phyloP scores from a whole-genome alignment of 2,329 filamentous ascomycete species.

The Aspergillus quadricinctus region DNA sequence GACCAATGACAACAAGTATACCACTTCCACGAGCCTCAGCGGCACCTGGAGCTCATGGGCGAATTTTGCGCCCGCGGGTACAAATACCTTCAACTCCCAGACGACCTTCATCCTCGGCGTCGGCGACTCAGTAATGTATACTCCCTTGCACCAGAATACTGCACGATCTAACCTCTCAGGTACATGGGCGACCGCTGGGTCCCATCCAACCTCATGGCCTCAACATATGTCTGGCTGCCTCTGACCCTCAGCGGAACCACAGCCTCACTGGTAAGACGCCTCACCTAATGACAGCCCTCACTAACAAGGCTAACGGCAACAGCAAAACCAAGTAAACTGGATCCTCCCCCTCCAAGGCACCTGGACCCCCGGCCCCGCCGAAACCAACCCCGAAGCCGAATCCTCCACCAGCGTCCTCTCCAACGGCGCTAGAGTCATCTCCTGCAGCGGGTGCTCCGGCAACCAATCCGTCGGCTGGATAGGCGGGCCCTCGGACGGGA shows the following conservation, averaged over 20 bases:
- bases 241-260: conserved; percentile 28
- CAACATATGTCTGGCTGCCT: conserved; percentile 64
- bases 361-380: conserved; percentile 1
- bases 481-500: conserved; percentile 47
- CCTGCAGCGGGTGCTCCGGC: conserved; percentile 52
- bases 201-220: conserved; percentile 54
- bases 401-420: conserved; percentile 28
- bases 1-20: conserved; percentile 57
- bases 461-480: conserved; percentile 51
- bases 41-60: conserved; percentile 61
- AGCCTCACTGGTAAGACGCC: conserved; percentile 2
- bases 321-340: conserved; percentile 5
- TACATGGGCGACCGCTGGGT: conserved; percentile 68
- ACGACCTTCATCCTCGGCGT: conserved; percentile 53
- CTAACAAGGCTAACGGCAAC: neutral
- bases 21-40: conserved; percentile 52
- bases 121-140: conserved; percentile 31
- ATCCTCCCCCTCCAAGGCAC: conserved; percentile 3
- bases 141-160: conserved; percentile 32
- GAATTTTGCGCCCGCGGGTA: conserved; percentile 52
- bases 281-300: fast-evolving
- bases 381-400: conserved; percentile 1
- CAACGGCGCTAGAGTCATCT: conserved; percentile 43
- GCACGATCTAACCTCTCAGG: neutral
- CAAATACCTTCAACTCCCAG: conserved; percentile 58